phyloP scores from a whole-genome alignment of 305 asterid species.

The Rubia peregrina region DNA sequence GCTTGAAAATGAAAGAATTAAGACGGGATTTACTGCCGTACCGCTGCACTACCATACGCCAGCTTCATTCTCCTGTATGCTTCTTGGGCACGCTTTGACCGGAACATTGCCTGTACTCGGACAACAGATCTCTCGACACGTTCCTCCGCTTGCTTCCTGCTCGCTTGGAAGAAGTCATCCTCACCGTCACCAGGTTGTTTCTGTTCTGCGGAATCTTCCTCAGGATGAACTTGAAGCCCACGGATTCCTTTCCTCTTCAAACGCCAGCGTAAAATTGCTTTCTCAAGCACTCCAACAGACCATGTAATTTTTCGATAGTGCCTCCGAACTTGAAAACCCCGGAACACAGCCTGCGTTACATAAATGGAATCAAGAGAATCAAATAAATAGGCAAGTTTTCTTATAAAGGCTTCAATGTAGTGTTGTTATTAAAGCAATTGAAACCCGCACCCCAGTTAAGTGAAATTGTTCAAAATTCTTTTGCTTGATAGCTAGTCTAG shows the following conservation, averaged over 20 bases:
- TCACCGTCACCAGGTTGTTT: slow-evolving; percentile 47
- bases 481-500: background rate
- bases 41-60: slow-evolving; percentile 55
- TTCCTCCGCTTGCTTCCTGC: slow-evolving; percentile 96
- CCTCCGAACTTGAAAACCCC: slow-evolving; percentile 74
- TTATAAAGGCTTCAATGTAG: background rate
- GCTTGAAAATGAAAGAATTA: background rate
- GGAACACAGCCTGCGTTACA: slow-evolving; percentile 55
- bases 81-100: slow-evolving; percentile 89
- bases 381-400: background rate
- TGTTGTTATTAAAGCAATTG: background rate
- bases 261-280: slow-evolving; percentile 91
- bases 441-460: too few species aligned
- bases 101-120: slow-evolving; percentile 91
- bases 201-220: slow-evolving; percentile 24
- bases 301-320: slow-evolving; percentile 73
- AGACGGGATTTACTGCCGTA: slow-evolving; percentile 18
- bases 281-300: slow-evolving; percentile 94
- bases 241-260: slow-evolving; percentile 89
- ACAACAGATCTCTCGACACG: slow-evolving; percentile 94
- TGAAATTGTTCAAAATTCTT: too few species aligned
- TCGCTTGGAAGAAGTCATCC: slow-evolving; percentile 82
- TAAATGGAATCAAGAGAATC: slow-evolving; percentile 8
- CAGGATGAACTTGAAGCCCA: slow-evolving; percentile 61
- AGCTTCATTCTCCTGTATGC: slow-evolving; percentile 85